Evolutionary conservation across 225 moss, liverwort and hornwort genomes (phyloP), one percentile per base, ranked within the genome.

Genomic region (Polytrichum formosum): DNA sequence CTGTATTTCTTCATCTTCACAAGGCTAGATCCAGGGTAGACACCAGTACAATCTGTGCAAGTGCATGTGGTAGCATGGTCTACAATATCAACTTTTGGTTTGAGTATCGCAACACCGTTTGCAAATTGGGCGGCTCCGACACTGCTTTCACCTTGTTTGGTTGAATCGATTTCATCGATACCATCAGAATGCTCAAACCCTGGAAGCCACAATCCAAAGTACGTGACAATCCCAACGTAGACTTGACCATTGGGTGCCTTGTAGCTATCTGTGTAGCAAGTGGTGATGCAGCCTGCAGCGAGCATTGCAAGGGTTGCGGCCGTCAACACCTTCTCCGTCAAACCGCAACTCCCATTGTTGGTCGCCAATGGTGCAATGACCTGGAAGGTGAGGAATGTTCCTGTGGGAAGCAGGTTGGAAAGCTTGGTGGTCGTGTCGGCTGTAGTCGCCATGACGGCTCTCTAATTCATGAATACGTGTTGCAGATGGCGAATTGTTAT

Each of bases 361-460:
- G 89, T 91, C 25, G 83, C 79, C 7, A 89, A 70, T 0, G 91
- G 91, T 22, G 78, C 91, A 2, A 91, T 26, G 21, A 88, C 79
- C 62, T 91, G 91, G 70, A 91, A 91, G 2, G 80, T 74, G 16
- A 91, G 81, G 27, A 88, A 86, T 4, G 91, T 91, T 56, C 86
- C 91, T 4, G 91, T 84, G 7, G 91, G 91, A 53, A 91, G 80
- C 5, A 88, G 73, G 73, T 91, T 84, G 1, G 88, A 72, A 2
- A 91, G 78, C 70, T 75, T 84, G 65, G 87, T 81, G 6, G 67
- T 65, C 1, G 68, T 56, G 33, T 87, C 89, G 6, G 37, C 10
- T 37, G 10, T 13, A 0, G 13, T 10, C 10, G 10, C 10, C 37
- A 37, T 37, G 10, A 10, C 10, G 37, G 37, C 37, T 37, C 37